Evolutionary conservation across 2,329 filamentous ascomycete genomes (phyloP).

Genomic region (Lasiodiplodia hormozganensis): DNA sequence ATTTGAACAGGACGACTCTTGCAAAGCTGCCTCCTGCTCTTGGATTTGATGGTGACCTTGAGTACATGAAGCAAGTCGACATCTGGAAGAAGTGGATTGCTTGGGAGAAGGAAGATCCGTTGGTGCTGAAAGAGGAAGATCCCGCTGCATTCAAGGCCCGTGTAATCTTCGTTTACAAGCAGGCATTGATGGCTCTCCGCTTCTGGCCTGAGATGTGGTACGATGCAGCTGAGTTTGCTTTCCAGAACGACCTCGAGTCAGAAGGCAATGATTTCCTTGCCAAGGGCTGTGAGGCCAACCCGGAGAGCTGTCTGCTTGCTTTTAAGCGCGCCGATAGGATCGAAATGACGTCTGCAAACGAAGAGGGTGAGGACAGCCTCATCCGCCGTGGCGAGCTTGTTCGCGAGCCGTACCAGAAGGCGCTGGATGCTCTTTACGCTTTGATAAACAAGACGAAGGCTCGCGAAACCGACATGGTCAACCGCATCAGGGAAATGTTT

Average conservation of each 20-base stretch:
- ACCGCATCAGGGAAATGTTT: constrained; percentile 62
- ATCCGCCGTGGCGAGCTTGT: constrained; percentile 73
- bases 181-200: constrained; percentile 88
- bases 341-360: constrained; percentile 77
- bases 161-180: constrained; percentile 89
- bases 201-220: constrained; percentile 98
- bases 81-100: constrained; percentile 93
- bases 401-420: constrained; percentile 80
- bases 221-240: constrained; percentile 92
- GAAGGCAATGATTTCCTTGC: constrained; percentile 81
- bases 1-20: constrained; percentile 77
- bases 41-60: constrained; percentile 85
- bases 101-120: constrained; percentile 93
- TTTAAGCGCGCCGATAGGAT: constrained; percentile 89
- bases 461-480: constrained; percentile 68
- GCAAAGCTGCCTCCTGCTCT: constrained; percentile 82
- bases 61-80: constrained; percentile 83
- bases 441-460: constrained; percentile 75
- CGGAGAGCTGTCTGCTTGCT: constrained; percentile 88
- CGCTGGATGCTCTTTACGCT: constrained; percentile 87
- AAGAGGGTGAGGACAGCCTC: constrained; percentile 75
- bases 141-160: constrained; percentile 75
- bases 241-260: constrained; percentile 73
- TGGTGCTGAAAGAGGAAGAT: constrained; percentile 86
- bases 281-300: constrained; percentile 86